Evolutionary conservation across 2,329 filamentous ascomycete species (phyloP).

Genomic region (Leptographium radiaticola): DNA sequence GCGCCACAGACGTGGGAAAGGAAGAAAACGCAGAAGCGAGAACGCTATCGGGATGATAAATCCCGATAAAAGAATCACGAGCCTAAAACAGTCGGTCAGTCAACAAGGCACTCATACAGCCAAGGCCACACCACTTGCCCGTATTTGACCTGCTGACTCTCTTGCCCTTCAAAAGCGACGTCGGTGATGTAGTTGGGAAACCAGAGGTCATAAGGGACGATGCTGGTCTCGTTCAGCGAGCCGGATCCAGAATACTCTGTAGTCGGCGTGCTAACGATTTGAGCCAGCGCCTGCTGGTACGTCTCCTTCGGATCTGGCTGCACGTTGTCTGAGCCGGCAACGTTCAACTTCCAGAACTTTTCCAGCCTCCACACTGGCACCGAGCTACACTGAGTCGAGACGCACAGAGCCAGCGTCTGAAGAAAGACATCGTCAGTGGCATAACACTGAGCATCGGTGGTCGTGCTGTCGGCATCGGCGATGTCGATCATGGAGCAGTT

Average conservation of each 20-base stretch:
- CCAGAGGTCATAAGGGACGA: not conserved
- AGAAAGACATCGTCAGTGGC: no score
- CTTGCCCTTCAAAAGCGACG: not conserved
- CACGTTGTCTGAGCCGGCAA: not conserved
- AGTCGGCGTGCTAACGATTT: not conserved
- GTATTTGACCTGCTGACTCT: not conserved
- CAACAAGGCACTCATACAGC: no score
- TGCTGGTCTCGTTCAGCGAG: not conserved
- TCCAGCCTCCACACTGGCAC: not conserved
- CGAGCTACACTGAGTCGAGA: not conserved
- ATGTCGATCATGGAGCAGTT: no score
- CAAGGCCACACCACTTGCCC: no score
- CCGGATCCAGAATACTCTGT: not conserved
- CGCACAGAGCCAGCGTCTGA: no score
- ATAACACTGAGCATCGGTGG: no score
- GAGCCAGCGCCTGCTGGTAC: not conserved
- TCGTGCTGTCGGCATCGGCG: no score
- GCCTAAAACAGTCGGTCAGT: no score
- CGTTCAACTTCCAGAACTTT: not conserved
- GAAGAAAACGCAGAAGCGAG: no score
- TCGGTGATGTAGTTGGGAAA: not conserved
- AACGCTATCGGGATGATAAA: no score
- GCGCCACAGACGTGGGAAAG: no score
- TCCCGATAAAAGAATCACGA: no score
- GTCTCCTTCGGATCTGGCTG: not conserved